Conservation (phyloP, 2,329 filamentous ascomycete genomes). For the Aspergillus sp. region DNA sequence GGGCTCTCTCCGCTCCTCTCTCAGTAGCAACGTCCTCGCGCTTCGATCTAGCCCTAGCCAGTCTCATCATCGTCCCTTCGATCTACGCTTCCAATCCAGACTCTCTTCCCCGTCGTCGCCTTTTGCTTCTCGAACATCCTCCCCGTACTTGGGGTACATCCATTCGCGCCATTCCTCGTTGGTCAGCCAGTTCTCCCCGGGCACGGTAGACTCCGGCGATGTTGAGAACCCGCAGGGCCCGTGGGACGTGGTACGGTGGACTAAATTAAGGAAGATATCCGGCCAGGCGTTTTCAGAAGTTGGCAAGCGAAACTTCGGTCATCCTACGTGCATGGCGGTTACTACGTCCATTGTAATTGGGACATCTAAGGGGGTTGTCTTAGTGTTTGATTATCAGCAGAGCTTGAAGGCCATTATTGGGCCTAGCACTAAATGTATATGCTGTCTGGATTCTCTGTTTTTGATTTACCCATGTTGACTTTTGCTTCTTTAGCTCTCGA, state of each 20-base stretch:
- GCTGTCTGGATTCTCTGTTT: not conserved
- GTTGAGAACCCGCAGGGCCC: conserved; percentile 64
- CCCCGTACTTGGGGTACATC: conserved; percentile 65
- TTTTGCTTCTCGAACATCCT: conserved; percentile 59
- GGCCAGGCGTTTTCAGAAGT: conserved; percentile 85
- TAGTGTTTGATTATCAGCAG: conserved; percentile 97
- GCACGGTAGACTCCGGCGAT: conserved; percentile 52
- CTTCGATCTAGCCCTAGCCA: conserved; percentile 67
- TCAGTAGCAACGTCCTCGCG: conserved; percentile 65
- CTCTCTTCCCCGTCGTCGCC: conserved; percentile 55
- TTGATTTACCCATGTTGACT: not conserved
- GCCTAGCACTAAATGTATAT: conserved; percentile 74
- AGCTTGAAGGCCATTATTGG: conserved; percentile 90
- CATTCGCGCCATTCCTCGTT: conserved; percentile 77
- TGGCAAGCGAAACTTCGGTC: conserved; percentile 84
- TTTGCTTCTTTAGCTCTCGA: conserved; percentile 59
- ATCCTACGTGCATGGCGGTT: conserved; percentile 80
- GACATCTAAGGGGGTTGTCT: conserved; percentile 85
- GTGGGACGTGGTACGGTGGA: conserved; percentile 98
- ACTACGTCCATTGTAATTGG: conserved; percentile 83
- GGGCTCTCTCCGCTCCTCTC: conserved; percentile 51
- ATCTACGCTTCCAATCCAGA: conserved; percentile 85
- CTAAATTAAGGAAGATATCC: conserved; percentile 79
- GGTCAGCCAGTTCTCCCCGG: conserved; percentile 57
- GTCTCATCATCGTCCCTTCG: conserved; percentile 86